Base-by-base conservation (phyloP, 2,329 filamentous ascomycete genomes). In the Simplicillium sp. region DNA sequence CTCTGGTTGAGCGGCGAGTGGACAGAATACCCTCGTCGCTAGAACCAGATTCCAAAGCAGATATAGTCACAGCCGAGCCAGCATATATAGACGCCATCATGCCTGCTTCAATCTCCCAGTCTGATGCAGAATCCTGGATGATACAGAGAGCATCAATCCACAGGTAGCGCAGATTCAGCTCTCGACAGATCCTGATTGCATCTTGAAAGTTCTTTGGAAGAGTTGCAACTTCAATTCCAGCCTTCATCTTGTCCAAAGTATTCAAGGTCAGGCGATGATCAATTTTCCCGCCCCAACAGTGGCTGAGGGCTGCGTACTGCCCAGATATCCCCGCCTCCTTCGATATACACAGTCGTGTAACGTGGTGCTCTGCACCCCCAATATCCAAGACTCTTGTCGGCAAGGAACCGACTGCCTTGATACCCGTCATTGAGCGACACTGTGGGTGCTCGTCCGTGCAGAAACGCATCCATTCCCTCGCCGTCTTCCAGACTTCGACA, bases 101-200 rank as follows among this genome's bases (percentile, higher is more conserved):
- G 2, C 29, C 35, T 3, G 41, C 41, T 28, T 41, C 41, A 2
- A 2, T 11, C 3, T 2, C 11, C 44, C 44, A 46, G 32, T 46
- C 44, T 0, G 14, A 38, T 1, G 13, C 11, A 1, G 36, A 40
- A 29, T 46, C 44, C 25, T 58, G 55, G 15, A 54, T 39, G 7
- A 57, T 56, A 17, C 55, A 57, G 3, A 56, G 31, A 11, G 52
- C 49, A 45, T 58, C 53, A 25, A 56, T 55, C 55, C 55, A 58
- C 1, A 58, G 28, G 39, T 50, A 57, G 1, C 32, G 14, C 11
- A 53, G 16, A 0, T 35, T 34, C 7, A 58, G 47, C 8, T 38
- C 37, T 5, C 43, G 41, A 4, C 49, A 46, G 12, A 56, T 32
- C 1, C 8, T 17, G 32, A 58, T 48, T 1, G 53, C 52, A 34